Percentiles rank a stretch among this genome's conserved stretches.
These are phyloP conservation scores for Malbranchea cinnamomea DNA, from an alignment of 2,329 filamentous ascomycete species.

Conservation along the genomic window DNA sequence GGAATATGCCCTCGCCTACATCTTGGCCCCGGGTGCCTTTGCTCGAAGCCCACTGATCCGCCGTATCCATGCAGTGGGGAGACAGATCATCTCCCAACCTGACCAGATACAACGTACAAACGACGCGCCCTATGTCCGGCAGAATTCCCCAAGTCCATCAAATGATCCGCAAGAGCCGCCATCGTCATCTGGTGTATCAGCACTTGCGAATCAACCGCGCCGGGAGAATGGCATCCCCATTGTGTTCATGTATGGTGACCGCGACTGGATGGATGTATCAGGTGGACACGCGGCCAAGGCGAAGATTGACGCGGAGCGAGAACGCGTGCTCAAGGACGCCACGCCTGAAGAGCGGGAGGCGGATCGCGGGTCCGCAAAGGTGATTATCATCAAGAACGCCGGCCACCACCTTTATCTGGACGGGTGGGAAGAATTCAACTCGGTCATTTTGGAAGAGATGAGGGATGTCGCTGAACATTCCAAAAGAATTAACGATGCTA, in stretches of 20 bases:
- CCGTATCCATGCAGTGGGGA: constrained; percentile 70
- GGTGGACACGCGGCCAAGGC: constrained; percentile 70
- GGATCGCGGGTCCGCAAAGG: constrained; percentile 71
- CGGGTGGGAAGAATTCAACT: constrained; percentile 55
- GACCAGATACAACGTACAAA: too few relatives aligned
- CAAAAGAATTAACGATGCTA: too few relatives aligned
- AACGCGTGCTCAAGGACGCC: constrained; percentile 43
- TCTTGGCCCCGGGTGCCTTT: constrained; percentile 86
- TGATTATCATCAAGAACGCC: constrained; percentile 58
- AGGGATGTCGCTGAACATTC: constrained; percentile 39
- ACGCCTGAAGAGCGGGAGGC: constrained; percentile 39
- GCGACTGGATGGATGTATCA: constrained; percentile 96
- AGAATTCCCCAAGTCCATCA: too few relatives aligned
- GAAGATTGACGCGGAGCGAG: constrained; percentile 56
- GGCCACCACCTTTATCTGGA: constrained; percentile 62
- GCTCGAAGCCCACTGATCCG: constrained; percentile 77
- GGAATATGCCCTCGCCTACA: constrained; percentile 83
- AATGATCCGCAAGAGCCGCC: constrained; percentile 20
- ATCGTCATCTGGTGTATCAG: constrained; percentile 10
- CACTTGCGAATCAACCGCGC: constrained; percentile 12
- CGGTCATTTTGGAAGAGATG: constrained; percentile 51
- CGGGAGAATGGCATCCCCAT: constrained; percentile 60
- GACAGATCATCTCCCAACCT: constrained; percentile 43
- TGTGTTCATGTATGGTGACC: constrained; percentile 90
- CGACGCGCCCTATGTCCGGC: too few relatives aligned